A percentile compares a stretch with the other conserved stretches of the same genome.
Conservation (phyloP, 2,329 filamentous ascomycete species). For the Pseudofabraea citricarpa region DNA sequence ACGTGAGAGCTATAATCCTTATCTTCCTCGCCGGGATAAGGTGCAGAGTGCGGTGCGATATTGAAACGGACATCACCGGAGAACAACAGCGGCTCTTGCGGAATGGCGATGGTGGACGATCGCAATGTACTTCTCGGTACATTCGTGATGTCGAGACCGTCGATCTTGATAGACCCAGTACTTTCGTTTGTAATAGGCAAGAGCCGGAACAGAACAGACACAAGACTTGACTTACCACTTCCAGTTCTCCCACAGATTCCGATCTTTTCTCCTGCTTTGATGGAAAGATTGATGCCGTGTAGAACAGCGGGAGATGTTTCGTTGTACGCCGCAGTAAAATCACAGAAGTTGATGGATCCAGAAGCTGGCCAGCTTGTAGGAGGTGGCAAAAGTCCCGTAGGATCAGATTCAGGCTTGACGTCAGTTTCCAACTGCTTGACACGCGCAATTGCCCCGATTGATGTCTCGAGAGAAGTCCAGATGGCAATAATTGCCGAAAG, state of each 20-base stretch:
- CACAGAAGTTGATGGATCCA: slow-evolving; percentile 12
- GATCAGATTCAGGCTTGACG: not conserved
- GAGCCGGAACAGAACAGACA: not conserved
- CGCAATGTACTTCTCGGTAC: slow-evolving; percentile 39
- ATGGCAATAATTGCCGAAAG: slow-evolving; percentile 22
- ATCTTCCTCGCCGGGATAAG: not conserved
- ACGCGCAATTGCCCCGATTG: slow-evolving; percentile 49
- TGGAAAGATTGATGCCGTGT: slow-evolving; percentile 1
- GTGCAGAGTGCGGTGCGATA: not conserved
- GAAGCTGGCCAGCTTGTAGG: slow-evolving; percentile 23
- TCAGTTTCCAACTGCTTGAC: slow-evolving; percentile 33
- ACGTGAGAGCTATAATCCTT: too few species aligned
- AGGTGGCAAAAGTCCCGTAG: not conserved
- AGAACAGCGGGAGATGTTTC: not conserved
- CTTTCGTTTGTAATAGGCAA: not conserved
- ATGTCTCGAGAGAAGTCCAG: slow-evolving; percentile 53
- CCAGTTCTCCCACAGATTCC: slow-evolving; percentile 49
- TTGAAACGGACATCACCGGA: slow-evolving; percentile 42
- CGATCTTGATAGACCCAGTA: not conserved
- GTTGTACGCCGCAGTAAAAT: slow-evolving; percentile 4
- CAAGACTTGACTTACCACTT: not conserved
- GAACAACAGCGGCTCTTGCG: slow-evolving; percentile 31
- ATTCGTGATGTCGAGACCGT: slow-evolving; percentile 31
- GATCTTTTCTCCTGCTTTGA: slow-evolving; percentile 37
- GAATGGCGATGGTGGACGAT: slow-evolving; percentile 15